Percentiles rank a stretch among this genome's conserved stretches.
These are phyloP conservation scores for Guillardia theta DNA, from an alignment of 78 protist species.

Conservation along the genomic window DNA sequence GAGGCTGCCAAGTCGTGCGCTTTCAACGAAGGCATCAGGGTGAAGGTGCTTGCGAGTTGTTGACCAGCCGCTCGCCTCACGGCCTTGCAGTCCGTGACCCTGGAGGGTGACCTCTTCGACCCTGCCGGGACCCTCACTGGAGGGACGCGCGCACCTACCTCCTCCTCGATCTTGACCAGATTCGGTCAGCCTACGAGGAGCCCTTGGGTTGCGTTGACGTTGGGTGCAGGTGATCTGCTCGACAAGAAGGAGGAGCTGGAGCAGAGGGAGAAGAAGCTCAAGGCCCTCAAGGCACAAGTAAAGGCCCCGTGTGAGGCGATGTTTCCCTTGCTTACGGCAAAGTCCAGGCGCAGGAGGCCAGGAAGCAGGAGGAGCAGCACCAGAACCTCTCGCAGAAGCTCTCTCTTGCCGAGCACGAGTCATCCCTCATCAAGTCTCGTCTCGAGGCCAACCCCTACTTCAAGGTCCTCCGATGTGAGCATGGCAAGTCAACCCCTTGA, in stretches of 20 bases:
- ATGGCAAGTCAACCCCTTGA: neutral
- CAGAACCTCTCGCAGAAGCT: neutral
- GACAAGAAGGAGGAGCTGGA: neutral
- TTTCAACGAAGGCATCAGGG: neutral
- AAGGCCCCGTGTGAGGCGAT: neutral
- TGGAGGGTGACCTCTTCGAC: constrained; percentile 95
- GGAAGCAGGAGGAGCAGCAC: neutral
- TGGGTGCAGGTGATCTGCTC: neutral
- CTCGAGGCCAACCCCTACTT: neutral
- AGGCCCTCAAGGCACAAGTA: neutral
- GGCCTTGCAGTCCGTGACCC: constrained; percentile 87
- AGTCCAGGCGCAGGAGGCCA: neutral
- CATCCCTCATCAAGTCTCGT: neutral
- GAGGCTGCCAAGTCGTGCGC: constrained; percentile 38
- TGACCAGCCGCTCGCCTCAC: no score
- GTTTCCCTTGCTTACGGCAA: no score
- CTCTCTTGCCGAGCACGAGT: neutral
- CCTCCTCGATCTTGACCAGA: neutral
- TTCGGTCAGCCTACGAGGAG: no score
- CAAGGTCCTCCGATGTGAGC: neutral
- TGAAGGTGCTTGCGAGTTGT: no score
- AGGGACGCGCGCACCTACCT: constrained; percentile 50
- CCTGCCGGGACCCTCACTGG: constrained; percentile 97
- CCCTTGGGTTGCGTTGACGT: no score
- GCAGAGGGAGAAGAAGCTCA: neutral